Percentiles rank a stretch among this genome's conserved stretches.
Evolutionary conservation across 2,329 filamentous ascomycete genomes (phyloP).

Genomic region (Colletotrichum tamarilloi): DNA sequence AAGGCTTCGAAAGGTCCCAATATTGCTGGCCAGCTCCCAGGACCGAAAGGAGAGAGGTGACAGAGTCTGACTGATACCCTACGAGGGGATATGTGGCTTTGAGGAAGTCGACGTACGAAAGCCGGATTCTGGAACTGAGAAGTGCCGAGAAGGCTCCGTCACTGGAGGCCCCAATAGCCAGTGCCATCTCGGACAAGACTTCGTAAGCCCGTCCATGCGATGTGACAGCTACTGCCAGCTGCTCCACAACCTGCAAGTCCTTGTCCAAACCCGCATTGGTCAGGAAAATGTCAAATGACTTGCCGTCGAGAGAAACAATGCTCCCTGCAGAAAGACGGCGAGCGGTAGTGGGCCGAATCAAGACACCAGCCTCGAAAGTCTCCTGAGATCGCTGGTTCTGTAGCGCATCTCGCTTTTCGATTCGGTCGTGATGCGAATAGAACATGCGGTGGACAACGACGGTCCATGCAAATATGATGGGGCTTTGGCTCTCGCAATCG

Average conservation of each 20-base stretch:
- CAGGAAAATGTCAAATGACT: conserved; percentile 69
- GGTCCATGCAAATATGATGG: conserved; percentile 84
- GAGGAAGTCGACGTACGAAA: conserved; percentile 76
- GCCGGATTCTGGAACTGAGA: conserved; percentile 71
- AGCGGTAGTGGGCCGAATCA: conserved; percentile 50
- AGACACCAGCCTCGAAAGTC: conserved; percentile 62
- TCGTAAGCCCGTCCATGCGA: conserved; percentile 64
- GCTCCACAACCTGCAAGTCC: conserved; percentile 62
- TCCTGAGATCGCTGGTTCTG: conserved; percentile 70
- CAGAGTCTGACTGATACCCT: conserved; percentile 78
- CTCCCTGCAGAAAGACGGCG: conserved; percentile 71
- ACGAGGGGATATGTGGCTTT: conserved; percentile 74
- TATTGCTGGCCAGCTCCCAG: conserved; percentile 66
- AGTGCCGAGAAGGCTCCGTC: conserved; percentile 62
- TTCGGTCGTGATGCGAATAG: conserved; percentile 69
- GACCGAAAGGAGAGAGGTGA: conserved; percentile 73
- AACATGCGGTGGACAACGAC: conserved; percentile 79
- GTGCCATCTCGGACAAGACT: conserved; percentile 62
- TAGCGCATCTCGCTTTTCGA: conserved; percentile 68
- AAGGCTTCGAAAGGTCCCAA: conserved; percentile 61
- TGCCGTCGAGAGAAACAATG: conserved; percentile 70
- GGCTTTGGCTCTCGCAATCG: conserved; percentile 72
- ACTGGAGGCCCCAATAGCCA: conserved; percentile 56
- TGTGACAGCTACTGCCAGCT: conserved; percentile 61
- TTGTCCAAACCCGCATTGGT: conserved; percentile 61